Percentiles rank a stretch among this genome's conserved stretches.
Conservation (phyloP, 495 filamentous ascomycete species). For the Monascus purpureus region DNA sequence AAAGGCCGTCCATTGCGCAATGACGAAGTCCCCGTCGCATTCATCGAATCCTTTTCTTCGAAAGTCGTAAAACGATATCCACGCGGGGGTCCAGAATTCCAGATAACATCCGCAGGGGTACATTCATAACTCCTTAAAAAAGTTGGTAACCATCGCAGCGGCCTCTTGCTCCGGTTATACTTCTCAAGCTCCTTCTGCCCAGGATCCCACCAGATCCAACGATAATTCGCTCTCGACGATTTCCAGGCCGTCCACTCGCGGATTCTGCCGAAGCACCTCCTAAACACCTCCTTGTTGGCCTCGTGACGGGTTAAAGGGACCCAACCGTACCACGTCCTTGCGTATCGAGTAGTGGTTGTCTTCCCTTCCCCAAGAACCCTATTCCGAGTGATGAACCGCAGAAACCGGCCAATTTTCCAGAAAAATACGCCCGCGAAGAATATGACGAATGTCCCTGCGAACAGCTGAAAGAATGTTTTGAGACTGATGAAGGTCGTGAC, state of each 20-base stretch:
- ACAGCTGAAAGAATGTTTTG: slow-evolving; percentile 18
- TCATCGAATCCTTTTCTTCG: slow-evolving; percentile 5
- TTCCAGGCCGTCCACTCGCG: slow-evolving; percentile 21
- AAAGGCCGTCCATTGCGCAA: background rate
- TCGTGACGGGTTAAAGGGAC: slow-evolving; percentile 19
- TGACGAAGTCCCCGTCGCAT: background rate
- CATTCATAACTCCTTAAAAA: slow-evolving; percentile 15
- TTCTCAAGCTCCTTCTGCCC: slow-evolving; percentile 10
- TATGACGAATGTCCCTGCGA: slow-evolving; percentile 24
- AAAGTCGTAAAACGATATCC: background rate
- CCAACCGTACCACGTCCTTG: slow-evolving; percentile 36
- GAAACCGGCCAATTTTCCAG: slow-evolving; percentile 27
- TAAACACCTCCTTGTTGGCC: slow-evolving; percentile 13
- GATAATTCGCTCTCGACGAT: slow-evolving; percentile 19
- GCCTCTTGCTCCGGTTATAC: slow-evolving; percentile 5
- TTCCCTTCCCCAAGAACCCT: slow-evolving; percentile 22
- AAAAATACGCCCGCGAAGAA: slow-evolving; percentile 25
- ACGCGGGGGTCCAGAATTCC: slow-evolving; percentile 10
- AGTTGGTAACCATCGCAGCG: slow-evolving; percentile 11
- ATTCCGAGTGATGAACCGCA: slow-evolving; percentile 19
- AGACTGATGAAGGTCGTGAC: slow-evolving; percentile 14
- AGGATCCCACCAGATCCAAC: slow-evolving; percentile 32
- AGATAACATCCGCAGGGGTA: slow-evolving; percentile 13
- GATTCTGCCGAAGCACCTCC: slow-evolving; percentile 8
- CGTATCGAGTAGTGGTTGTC: slow-evolving; percentile 18